Evolutionary conservation across 1,284 basidiomycete species (phyloP), one percentile per base, ranked within the genome.

Genomic region (Fomitopsis betulina): DNA sequence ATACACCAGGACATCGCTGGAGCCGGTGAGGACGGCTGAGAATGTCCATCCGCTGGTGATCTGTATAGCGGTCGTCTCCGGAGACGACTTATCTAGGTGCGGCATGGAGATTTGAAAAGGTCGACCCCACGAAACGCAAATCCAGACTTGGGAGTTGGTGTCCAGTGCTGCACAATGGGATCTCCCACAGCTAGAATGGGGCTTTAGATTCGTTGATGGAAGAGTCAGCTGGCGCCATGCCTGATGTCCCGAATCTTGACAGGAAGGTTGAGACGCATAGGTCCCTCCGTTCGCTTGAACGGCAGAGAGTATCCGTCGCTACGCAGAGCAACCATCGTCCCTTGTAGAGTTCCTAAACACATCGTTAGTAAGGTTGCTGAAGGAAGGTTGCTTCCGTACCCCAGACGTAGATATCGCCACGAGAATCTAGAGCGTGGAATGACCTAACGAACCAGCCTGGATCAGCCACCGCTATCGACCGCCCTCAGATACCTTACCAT

Each of bases 21-120:
- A 77, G 54, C 80, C 76, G 2, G 87, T 88, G 60, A 96, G 82
- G 35, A 85, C 77, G 2, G 86, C 80, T 7, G 86, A 87, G 70
- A 88, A 89, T 5, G 67, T 63, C 93, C 92, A 94, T n/a, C 93
- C 93, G 59, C 87, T 88, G 68, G 87, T 87, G 32, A 93, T 77
- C 69, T 94, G 92, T 1, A 81, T 67, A 6, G 86, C 82, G 9
- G 74, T 79, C 27, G 78, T 79, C 54, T 79, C 77, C 0, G 76
- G 72, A 1, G 74, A 68, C 0, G 70, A 65, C 49, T 77, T 76
- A 49, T 76, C 74, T 53, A 89, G 66, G 15, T 80, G 68, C 0
- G 77, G 69, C 3, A 85, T 83, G 8, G 73, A 72, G 30, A 93
- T 74, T 50, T 75, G 75, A 72, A 88, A 89, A 2, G 91, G 90